Base-by-base conservation (phyloP, 2,329 filamentous ascomycete genomes). In the Ophiostoma angusticollis region DNA sequence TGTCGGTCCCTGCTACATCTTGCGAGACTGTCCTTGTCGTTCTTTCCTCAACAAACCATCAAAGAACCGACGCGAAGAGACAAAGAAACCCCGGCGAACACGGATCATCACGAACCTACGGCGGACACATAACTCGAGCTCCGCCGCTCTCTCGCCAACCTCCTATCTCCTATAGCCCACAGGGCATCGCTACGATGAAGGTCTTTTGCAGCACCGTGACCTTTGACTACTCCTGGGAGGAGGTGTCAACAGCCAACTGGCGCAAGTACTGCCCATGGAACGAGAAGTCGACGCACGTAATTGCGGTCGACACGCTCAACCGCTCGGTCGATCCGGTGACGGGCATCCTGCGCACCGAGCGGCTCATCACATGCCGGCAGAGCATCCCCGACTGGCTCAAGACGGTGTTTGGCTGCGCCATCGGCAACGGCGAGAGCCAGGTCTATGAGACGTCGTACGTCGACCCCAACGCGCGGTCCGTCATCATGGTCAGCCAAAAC, bases 221-320 rank as follows among this genome's bases (percentile, higher is more conserved):
- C 45, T 98, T 93, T 65, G 74, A 94, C 66, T 98, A 98, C 70
- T 93, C 89, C 32, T 98, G 91, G 91, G 85, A 94, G 55, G 89
- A 96, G 61, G 91, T 98, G 25, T 94, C 86, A 19, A 86, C 85
- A 12, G 86, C 84, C 58, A 98, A 98, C 72, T 98, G 91, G 91
- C 81, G 79, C 52, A 98, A 98, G 62, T 98, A 98, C 65, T 93
- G 85, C 54, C 89, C 89, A 16, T 96, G 91, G 89, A 98, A 98
- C 67, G 83, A 95, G 60, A 91, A 94, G 65, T 87, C 84, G n/a
- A 84, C 86, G 29, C 91, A 98, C 61, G 91, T 98, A 49, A 78
- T 93, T 49, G 87, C 85, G 49, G 91, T 96, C 54, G 91, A 98
- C 65, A 96, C 89, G 12, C 63, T 98, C 52, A 80, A 78, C 38